These are phyloP conservation scores for Auriscalpium vulgare DNA, from an alignment of 768 basidiomycete species.

Conservation along the genomic window DNA sequence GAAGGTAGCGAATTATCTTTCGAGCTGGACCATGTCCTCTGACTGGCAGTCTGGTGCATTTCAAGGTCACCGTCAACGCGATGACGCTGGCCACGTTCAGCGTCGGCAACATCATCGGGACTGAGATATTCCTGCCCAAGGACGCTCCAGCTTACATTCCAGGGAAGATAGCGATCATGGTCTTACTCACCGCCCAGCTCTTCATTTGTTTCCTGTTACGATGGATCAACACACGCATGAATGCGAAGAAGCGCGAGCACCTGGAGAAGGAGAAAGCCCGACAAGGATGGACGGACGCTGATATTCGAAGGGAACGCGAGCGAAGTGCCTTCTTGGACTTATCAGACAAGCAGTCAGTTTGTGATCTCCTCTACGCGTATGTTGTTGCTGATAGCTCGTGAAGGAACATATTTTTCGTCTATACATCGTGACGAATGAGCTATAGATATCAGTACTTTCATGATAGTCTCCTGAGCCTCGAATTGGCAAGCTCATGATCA, in stretches of 20 bases:
- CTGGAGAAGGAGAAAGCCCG: conserved; percentile 38
- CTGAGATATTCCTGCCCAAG: conserved; percentile 54
- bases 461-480: no score
- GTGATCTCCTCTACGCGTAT: neutral
- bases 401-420: conserved; percentile 54
- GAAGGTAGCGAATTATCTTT: conserved; percentile 30
- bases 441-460: no score
- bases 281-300: conserved; percentile 49
- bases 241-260: conserved; percentile 34
- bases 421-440: conserved; percentile 33
- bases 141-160: conserved; percentile 58
- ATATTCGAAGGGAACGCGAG: conserved; percentile 50
- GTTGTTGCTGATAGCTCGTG: neutral
- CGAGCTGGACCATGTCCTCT: neutral
- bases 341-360: conserved; percentile 53
- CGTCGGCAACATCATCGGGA: conserved; percentile 54
- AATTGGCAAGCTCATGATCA: no score
- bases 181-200: conserved; percentile 47
- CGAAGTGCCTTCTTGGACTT: conserved; percentile 55
- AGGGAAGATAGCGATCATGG: conserved; percentile 59
- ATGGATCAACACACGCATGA: conserved; percentile 47
- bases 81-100: conserved; percentile 49
- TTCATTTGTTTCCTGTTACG: conserved; percentile 40
- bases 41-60: neutral
- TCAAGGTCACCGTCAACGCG: conserved; percentile 48